Base-by-base conservation (phyloP, 495 filamentous ascomycete genomes). In the Letharia lupina region DNA sequence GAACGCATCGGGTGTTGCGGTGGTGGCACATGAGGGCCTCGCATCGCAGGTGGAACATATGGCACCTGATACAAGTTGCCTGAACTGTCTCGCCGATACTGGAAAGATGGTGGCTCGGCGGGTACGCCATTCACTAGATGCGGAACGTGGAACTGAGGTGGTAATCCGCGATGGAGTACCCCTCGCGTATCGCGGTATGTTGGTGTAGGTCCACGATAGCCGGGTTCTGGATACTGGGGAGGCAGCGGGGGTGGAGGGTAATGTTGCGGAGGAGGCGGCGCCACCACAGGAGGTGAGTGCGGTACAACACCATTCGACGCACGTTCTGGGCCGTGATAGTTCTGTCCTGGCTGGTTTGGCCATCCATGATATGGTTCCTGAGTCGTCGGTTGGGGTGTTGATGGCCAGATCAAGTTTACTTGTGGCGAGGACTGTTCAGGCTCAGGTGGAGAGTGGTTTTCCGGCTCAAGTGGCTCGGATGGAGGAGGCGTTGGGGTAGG, bases 401-500 rank as follows among this genome's bases (percentile, higher is more conserved):
- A 59, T 44, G 69, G 69, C 67, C 70, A 72, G 8, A 60, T 48
- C 16, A 66, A 61, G 12, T 41, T 64, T 13, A 63, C 59, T 39
- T 50, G 65, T 5, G 65, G 67, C 13, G 70, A 65, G 28, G 62
- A 65, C 45, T 65, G 63, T 63, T 69, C 70, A 23, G 42, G 69
- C 56, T 77, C 75, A 56, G 77, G 75, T 54, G 66, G 73, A 28
- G 76, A 73, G 18, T 76, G 79, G 33, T 76, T 79, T 58, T 73
- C 70, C 42, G 58, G 50, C 45, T 63, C 40, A 61, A 37, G 56
- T 44, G 64, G 44, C 18, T 58, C 65, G 16, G 41, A 73, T 64
- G 59, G 75, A 61, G 50, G 75, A 62, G 50, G 70, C 54, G 45
- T 71, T 70, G 37, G 79, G 71, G 57, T 80, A 68, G 50, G 76